A percentile compares a stretch with the other conserved stretches of the same genome.
Conservation (phyloP, 2,329 filamentous ascomycete species). For the Raffaelea arxii region DNA sequence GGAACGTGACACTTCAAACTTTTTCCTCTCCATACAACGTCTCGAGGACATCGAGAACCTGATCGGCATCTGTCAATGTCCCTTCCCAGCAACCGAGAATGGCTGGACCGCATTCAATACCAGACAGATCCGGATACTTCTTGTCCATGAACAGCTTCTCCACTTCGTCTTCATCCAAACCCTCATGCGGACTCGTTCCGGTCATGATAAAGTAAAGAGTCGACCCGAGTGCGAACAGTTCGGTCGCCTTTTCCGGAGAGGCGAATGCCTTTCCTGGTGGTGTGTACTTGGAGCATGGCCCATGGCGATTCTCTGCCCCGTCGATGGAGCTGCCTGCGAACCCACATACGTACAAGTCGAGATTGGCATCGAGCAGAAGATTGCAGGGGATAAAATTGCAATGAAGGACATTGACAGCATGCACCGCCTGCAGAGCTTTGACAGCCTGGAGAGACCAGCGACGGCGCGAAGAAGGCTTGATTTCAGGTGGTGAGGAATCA, state of each 20-base stretch:
- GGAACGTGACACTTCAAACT: no score
- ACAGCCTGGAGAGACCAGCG: conserved; percentile 8
- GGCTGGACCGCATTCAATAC: neutral
- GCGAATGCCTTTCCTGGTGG: neutral
- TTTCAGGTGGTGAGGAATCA: neutral
- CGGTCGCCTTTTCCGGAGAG: conserved; percentile 4
- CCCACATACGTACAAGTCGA: conserved; percentile 8
- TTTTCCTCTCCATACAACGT: no score
- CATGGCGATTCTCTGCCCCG: conserved; percentile 1
- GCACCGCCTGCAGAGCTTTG: conserved; percentile 7
- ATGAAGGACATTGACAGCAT: conserved; percentile 8
- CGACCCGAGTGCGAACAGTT: conserved; percentile 9
- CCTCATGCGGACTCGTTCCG: conserved; percentile 5
- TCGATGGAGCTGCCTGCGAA: conserved; percentile 9
- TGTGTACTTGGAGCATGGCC: neutral
- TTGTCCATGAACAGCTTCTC: neutral
- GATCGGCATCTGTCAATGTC: no score
- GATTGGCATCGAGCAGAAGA: conserved; percentile 9
- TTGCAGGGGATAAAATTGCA: conserved; percentile 8
- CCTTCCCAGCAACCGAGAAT: neutral
- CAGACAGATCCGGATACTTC: neutral
- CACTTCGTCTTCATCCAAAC: conserved; percentile 5
- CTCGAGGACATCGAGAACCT: no score
- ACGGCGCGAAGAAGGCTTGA: neutral
- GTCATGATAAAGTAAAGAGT: conserved; percentile 8